These are phyloP conservation scores for Metarhizium humberi DNA, from an alignment of 2,329 filamentous ascomycete species.

Conservation along the genomic window DNA sequence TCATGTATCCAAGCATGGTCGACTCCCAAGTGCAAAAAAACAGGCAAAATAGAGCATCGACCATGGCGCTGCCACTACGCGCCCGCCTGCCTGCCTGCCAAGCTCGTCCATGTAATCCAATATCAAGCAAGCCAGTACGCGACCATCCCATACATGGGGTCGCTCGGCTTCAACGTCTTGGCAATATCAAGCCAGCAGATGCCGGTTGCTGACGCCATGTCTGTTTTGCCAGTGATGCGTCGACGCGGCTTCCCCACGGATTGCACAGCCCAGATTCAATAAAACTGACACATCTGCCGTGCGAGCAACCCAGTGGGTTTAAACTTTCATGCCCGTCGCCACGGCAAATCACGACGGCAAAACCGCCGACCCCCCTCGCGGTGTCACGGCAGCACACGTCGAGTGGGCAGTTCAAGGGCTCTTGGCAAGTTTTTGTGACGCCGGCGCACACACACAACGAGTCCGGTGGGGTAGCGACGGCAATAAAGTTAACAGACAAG, in stretches of 20 bases:
- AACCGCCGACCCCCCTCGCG: neutral
- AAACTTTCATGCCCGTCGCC: neutral
- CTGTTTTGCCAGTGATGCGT: neutral
- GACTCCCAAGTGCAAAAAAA: too few species aligned
- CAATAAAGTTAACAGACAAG: neutral
- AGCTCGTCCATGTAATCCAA: neutral
- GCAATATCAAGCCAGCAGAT: neutral
- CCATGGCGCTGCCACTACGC: too few species aligned
- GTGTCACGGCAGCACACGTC: neutral
- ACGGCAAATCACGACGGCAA: neutral
- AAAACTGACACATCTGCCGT: neutral
- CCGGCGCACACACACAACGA: neutral
- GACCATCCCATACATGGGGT: neutral
- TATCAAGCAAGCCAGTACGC: neutral
- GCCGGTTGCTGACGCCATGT: neutral
- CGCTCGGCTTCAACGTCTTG: neutral
- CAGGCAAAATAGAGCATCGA: too few species aligned
- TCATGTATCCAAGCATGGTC: neutral
- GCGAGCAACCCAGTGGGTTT: neutral
- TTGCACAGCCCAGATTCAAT: neutral
- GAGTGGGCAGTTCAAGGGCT: neutral
- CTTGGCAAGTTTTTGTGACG: neutral
- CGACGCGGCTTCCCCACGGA: neutral
- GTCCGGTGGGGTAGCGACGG: neutral
- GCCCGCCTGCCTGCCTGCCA: too few species aligned